A percentile compares a stretch with the other conserved stretches of the same genome.
Conservation (phyloP, 495 filamentous ascomycete genomes). For the Xylaria telfairii region DNA sequence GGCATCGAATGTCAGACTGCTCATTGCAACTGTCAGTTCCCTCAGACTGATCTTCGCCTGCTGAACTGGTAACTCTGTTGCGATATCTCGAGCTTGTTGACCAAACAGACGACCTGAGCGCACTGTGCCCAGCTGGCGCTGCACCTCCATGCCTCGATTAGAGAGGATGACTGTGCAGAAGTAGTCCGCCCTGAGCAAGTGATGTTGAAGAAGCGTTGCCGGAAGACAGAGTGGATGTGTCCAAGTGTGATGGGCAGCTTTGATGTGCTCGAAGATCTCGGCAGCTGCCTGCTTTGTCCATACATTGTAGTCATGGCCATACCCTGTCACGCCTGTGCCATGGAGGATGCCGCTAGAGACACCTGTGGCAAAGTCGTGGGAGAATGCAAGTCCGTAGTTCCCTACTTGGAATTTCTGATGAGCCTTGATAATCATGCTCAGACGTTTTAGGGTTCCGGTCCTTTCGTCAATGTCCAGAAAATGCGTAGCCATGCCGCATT, state of each 20-base stretch:
- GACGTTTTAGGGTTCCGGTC: neutral
- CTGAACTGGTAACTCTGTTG: constrained; percentile 6
- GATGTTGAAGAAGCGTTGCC: neutral
- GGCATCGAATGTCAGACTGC: constrained; percentile 10
- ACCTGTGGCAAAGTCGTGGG: constrained; percentile 5
- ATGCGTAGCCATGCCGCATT: constrained; percentile 13
- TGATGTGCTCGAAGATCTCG: constrained; percentile 17
- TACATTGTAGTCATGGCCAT: neutral
- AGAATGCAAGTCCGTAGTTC: constrained; percentile 18
- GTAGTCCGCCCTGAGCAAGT: constrained; percentile 14
- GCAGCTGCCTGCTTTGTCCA: neutral
- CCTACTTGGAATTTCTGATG: constrained; percentile 20
- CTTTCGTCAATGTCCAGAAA: constrained; percentile 4
- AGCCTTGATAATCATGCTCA: constrained; percentile 18
- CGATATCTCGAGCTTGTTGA: neutral
- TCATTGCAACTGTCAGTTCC: constrained; percentile 13
- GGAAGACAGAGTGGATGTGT: constrained; percentile 11
- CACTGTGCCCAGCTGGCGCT: constrained; percentile 9
- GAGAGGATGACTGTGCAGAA: constrained; percentile 7
- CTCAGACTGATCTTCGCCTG: constrained; percentile 6
- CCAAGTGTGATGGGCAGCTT: neutral
- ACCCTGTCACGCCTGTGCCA: constrained; percentile 8
- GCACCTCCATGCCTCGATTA: neutral
- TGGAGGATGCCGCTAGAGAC: constrained; percentile 6
- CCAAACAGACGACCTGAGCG: constrained; percentile 2